Percentiles rank a stretch among this genome's conserved stretches.
Evolutionary conservation across 2,329 filamentous ascomycete species (phyloP).

Genomic region (Aspergillus ochraceus): DNA sequence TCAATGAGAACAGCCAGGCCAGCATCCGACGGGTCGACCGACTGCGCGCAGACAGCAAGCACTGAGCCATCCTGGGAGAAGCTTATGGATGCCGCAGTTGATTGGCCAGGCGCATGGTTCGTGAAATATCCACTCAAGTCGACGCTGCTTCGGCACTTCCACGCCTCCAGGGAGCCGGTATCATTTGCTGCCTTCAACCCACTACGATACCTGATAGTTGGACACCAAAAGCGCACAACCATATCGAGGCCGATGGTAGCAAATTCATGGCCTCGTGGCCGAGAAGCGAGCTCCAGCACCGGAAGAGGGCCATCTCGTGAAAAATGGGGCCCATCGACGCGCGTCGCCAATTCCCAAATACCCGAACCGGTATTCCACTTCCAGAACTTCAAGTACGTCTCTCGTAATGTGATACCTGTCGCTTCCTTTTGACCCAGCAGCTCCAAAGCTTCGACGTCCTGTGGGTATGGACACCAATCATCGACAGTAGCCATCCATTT

Average conservation of each 20-base stretch:
- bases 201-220: slow-evolving; percentile 67
- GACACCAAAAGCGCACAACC: slow-evolving; percentile 76
- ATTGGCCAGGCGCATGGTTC: slow-evolving; percentile 28
- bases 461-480: slow-evolving; percentile 75
- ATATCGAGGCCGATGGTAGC: slow-evolving; percentile 83
- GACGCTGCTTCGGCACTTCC: slow-evolving; percentile 66
- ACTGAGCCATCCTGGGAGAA: slow-evolving; percentile 85
- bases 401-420: slow-evolving; percentile 53
- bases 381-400: slow-evolving; percentile 93
- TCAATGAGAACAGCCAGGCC: slow-evolving; percentile 76
- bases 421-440: slow-evolving; percentile 36
- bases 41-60: slow-evolving; percentile 61
- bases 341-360: slow-evolving; percentile 73
- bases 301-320: slow-evolving; percentile 52
- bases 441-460: slow-evolving; percentile 64
- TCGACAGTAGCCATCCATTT: slow-evolving; percentile 90
- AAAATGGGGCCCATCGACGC: slow-evolving; percentile 80
- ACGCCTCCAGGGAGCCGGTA: slow-evolving; percentile 63
- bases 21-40: slow-evolving; percentile 47
- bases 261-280: slow-evolving; percentile 70
- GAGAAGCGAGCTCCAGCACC: slow-evolving; percentile 71
- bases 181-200: slow-evolving; percentile 58
- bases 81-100: slow-evolving; percentile 63
- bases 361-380: slow-evolving; percentile 58
- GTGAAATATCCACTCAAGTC: slow-evolving; percentile 45